Evolutionary conservation across 2,329 filamentous ascomycete species (phyloP), one percentile per base, ranked within the genome.

Genomic region (Fusarium incarnatum): DNA sequence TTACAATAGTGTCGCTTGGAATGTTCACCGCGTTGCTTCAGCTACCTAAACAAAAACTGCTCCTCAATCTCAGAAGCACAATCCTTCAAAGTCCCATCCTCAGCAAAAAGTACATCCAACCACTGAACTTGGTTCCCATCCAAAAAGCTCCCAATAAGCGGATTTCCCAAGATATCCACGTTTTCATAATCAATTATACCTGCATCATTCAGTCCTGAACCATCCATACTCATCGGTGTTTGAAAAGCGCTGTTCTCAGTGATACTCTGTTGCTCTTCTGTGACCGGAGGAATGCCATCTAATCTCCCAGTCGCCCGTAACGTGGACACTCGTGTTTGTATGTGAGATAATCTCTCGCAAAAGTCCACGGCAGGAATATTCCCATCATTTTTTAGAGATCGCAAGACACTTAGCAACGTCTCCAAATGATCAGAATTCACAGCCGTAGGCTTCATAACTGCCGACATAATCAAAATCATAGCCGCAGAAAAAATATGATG

Each of bases 401-500:
- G 60, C 0, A 78, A 32, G 5, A 78, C 73, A n/a, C 76, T 78
- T 1, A 77, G 25, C 0, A 77, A 18, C 0, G 76, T 77, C 45
- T 78, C 75, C 0, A 78, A 56, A 10, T 75, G 72, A 16, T 78
- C 76, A 0, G 77, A 76, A 6, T 71, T 75, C 6, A 71, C 62
- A 0, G 71, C 68, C 0, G 70, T 71, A 0, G 77, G 77, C 13
- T 77, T 76, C 65, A 77, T 77, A 1, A 78, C 73, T 0, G 77
- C 77, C 12, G 77, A 78, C 57, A 79, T 77, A 55, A 78, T 72
- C 1, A 79, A 70, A 0, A 79, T 67, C 40, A 79, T 75, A 2
- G 77, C 68, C 0, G 77, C 75, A 2, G 77, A 77, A 50, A 79
- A 79, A 37, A 79, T 69, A 28, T 79, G 77, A 37, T 79, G 77